Evolutionary conservation across 169 alveolate species (phyloP).

Genomic region (Eimeria acervulina): DNA sequence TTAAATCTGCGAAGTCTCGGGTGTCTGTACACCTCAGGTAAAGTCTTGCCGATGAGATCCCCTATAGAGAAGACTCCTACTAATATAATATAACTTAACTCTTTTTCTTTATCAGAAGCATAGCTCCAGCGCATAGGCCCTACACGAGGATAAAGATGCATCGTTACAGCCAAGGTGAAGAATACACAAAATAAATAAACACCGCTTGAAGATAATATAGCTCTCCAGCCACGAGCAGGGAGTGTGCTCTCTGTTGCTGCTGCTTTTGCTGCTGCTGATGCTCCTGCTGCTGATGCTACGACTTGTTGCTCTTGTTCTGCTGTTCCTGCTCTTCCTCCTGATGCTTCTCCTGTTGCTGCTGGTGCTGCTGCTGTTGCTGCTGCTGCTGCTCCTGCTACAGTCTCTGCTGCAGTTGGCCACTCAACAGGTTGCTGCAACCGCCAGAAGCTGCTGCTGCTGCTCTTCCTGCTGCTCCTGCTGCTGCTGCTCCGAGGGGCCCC

Average conservation of each 20-base stretch:
- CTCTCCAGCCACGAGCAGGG: conserved; percentile 66
- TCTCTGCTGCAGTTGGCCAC: neutral
- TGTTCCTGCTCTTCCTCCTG: neutral
- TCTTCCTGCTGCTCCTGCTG: neutral
- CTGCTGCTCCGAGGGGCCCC: no score
- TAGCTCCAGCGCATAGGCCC: conserved; percentile 74
- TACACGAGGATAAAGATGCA: conserved; percentile 71
- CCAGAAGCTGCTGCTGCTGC: conserved; percentile 48
- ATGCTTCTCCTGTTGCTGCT: neutral
- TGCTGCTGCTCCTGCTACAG: neutral
- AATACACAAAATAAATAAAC: conserved; percentile 47
- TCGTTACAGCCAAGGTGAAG: conserved; percentile 21
- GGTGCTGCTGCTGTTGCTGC: neutral
- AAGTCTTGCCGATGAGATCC: conserved; percentile 55
- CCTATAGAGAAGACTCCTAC: conserved; percentile 63
- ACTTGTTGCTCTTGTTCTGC: no score
- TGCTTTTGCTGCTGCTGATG: conserved; percentile 15
- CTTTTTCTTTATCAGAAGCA: neutral
- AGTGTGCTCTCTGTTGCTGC: neutral
- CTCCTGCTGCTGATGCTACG: conserved; percentile 1
- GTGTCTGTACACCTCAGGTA: conserved; percentile 13
- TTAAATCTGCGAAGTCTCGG: neutral
- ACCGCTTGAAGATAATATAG: neutral
- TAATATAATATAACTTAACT: conserved; percentile 13
- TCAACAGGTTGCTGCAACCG: conserved; percentile 4